A percentile compares a stretch with the other conserved stretches of the same genome.
Evolutionary conservation across 2,329 filamentous ascomycete genomes (phyloP).

Genomic region (Fusarium aywerte): DNA sequence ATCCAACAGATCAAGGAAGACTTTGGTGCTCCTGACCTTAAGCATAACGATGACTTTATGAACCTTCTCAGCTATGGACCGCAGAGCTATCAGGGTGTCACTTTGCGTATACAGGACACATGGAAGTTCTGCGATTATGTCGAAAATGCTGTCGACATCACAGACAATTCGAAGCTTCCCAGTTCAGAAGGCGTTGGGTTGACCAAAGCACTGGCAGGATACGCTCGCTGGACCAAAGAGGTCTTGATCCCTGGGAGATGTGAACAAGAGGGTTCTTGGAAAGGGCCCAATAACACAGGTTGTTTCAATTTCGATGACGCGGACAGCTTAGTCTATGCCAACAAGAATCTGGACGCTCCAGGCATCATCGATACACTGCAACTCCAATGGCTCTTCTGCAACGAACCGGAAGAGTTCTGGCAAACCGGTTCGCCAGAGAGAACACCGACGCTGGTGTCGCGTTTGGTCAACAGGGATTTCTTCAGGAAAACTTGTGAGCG

Average conservation of each 20-base stretch:
- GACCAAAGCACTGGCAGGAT: background rate
- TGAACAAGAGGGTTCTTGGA: constrained; percentile 2
- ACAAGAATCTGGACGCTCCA: background rate
- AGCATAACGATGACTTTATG: constrained; percentile 13
- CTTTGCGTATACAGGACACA: background rate
- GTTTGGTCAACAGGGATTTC: constrained; percentile 2
- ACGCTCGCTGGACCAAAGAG: constrained; percentile 1
- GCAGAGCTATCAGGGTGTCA: background rate
- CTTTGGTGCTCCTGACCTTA: background rate
- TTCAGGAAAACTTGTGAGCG: constrained; percentile 5
- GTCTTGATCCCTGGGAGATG: constrained; percentile 1
- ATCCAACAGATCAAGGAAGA: background rate
- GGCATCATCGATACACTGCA: background rate
- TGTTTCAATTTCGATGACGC: constrained; percentile 9
- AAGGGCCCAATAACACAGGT: constrained; percentile 3
- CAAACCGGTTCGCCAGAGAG: constrained; percentile 4
- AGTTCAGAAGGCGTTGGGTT: background rate
- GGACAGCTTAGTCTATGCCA: constrained; percentile 3
- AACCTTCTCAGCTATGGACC: constrained; percentile 1
- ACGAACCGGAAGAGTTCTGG: constrained; percentile 7
- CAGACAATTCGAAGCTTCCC: background rate
- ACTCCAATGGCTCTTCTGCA: background rate
- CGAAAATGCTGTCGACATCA: background rate
- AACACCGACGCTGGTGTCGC: background rate
- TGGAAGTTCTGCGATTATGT: constrained; percentile 13